Evolutionary conservation across 169 alveolate genomes (phyloP).

Genomic region (Ichthyophthirius multifiliis): DNA sequence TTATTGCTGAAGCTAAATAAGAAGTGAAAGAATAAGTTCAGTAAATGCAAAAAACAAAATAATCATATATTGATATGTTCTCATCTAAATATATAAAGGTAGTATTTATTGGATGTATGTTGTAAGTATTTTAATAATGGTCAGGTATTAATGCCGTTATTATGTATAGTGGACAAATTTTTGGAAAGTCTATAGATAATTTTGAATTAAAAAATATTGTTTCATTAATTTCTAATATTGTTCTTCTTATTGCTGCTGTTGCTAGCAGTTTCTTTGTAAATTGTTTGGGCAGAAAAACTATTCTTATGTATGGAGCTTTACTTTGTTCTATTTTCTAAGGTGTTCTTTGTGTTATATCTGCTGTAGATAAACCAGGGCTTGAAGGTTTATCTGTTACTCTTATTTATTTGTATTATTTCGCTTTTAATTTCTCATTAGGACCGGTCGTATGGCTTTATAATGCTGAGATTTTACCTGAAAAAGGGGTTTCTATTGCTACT

Average conservation of each 20-base stretch:
- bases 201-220: no score
- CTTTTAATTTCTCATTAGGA: constrained; percentile 29
- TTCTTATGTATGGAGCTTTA: constrained; percentile 17
- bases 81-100: background rate
- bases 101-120: constrained; percentile 3
- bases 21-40: constrained; percentile 19
- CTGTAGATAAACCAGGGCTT: background rate
- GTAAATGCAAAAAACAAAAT: background rate
- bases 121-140: constrained; percentile 17
- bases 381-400: background rate
- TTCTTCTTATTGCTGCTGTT: constrained; percentile 10
- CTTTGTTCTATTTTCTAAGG: background rate
- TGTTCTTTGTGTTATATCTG: constrained; percentile 10
- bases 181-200: no score
- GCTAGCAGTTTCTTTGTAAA: constrained; percentile 13
- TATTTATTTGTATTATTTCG: constrained; percentile 13
- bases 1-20: background rate
- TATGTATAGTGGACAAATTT: constrained; percentile 6
- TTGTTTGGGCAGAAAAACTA: constrained; percentile 18
- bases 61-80: constrained; percentile 5
- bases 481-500: constrained; percentile 27
- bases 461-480: constrained; percentile 32
- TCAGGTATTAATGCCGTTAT: constrained; percentile 35
- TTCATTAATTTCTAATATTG: constrained; percentile 7
- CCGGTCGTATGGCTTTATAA: constrained; percentile 35